Evolutionary conservation across 2,329 filamentous ascomycete species (phyloP), one percentile per base, ranked within the genome.

Genomic region (Colletotrichum musicola): DNA sequence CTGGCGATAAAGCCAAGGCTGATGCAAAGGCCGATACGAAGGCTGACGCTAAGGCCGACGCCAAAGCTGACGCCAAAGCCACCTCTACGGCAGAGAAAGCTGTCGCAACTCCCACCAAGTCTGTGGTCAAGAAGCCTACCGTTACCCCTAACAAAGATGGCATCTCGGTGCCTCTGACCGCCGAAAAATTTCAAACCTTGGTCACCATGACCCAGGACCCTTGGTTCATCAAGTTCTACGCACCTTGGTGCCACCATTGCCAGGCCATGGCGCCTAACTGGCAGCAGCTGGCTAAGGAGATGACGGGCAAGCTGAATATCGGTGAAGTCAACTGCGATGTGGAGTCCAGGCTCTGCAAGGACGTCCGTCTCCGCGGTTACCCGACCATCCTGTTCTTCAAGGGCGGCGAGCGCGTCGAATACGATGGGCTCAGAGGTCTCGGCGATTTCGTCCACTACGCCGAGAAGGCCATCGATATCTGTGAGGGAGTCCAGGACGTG

Each of bases 191-290:
- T 83, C 92, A 97, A 77, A 90, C 88, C 66, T 84, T 92, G 44
- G 95, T 99, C 54, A 97, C 94, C 3, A 92, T 91, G 78, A 94
- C 94, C 0, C 89, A 93, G 71, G 94, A 98, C 71, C 92, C 95
- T 6, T 99, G 96, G 96, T 98, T 99, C 77, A 90, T 99, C 85
- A 99, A 99, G 81, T 98, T 99, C 79, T 98, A 98, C 78, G 95
- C 94, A 18, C 97, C 96, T 6, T 98, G 95, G 96, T 99, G 96
- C 79, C 90, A 91, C 73, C 96, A 99, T 81, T 99, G 97, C 80
- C 93, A 97, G 81, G 93, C 93, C 44, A 90, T 99, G 86, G 93
- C 92, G 42, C 93, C 96, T 3, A 94, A 90, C 72, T 99, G 96
- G 96, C 85, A 90, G 70, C 92, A 95, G 75, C 89, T 99, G 81